These are phyloP conservation scores for Monosporascus sp. DNA, from an alignment of 2,329 filamentous ascomycete species.

Conservation along the genomic window DNA sequence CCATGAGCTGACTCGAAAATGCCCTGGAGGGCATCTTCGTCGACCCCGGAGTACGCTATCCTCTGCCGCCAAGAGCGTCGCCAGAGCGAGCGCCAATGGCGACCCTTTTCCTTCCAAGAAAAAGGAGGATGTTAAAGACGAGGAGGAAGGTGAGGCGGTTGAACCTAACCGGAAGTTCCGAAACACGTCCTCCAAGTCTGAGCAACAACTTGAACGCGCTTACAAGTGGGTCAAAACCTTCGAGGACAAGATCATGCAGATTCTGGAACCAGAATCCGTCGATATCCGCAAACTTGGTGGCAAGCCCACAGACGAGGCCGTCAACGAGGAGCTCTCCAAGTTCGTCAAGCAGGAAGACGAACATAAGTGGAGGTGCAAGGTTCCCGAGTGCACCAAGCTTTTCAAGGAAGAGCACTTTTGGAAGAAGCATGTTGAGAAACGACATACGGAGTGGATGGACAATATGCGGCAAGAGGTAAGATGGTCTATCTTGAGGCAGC, in stretches of 20 bases:
- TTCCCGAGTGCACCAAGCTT: slow-evolving; percentile 90
- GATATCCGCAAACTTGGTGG: slow-evolving; percentile 90
- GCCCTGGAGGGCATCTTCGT: slow-evolving; percentile 92
- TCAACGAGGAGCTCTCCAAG: slow-evolving; percentile 81
- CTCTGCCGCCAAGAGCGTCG: slow-evolving; percentile 75
- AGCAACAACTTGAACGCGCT: slow-evolving; percentile 87
- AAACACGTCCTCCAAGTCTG: slow-evolving; percentile 66
- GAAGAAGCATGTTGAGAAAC: slow-evolving; percentile 96
- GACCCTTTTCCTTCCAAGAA: slow-evolving; percentile 82
- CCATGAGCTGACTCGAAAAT: slow-evolving; percentile 92
- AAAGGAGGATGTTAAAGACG: slow-evolving; percentile 55
- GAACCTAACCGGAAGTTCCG: slow-evolving; percentile 67
- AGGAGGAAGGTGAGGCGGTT: slow-evolving; percentile 59
- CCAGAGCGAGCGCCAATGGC: slow-evolving; percentile 75
- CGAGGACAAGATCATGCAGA: slow-evolving; percentile 91
- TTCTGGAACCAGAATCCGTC: slow-evolving; percentile 82
- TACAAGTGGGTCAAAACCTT: slow-evolving; percentile 99
- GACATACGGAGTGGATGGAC: slow-evolving; percentile 83
- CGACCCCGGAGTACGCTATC: slow-evolving; percentile 83
- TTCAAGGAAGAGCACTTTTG: slow-evolving; percentile 98
- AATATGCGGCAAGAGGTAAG: slow-evolving; percentile 76
- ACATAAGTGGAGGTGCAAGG: slow-evolving; percentile 93
- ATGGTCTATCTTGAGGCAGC: slow-evolving; percentile 9
- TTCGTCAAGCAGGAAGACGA: slow-evolving; percentile 97
- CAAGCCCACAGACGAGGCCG: slow-evolving; percentile 75